These are phyloP conservation scores for Microbotryum silenes-acaulis DNA, from an alignment of 1,284 basidiomycete genomes.

Conservation along the genomic window DNA sequence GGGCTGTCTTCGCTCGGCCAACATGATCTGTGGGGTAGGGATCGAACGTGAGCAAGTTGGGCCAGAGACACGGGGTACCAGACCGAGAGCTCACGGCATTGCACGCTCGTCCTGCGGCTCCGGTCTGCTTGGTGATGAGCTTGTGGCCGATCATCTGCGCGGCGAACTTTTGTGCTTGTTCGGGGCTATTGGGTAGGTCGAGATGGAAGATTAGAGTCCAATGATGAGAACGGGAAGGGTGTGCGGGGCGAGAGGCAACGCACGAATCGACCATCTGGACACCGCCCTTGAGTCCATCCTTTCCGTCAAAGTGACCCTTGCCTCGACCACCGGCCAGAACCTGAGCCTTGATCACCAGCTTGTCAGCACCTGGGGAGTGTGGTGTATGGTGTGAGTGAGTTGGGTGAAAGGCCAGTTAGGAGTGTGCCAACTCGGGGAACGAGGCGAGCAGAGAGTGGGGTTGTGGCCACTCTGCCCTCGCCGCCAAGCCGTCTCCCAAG, in stretches of 20 bases:
- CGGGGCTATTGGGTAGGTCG: slow-evolving; percentile 52
- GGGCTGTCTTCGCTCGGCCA: slow-evolving; percentile 89
- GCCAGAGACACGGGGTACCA: not conserved
- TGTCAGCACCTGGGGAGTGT: slow-evolving; percentile 49
- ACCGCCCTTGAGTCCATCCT: slow-evolving; percentile 87
- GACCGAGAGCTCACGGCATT: slow-evolving; percentile 45
- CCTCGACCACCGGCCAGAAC: slow-evolving; percentile 97
- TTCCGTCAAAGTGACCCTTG: slow-evolving; percentile 84
- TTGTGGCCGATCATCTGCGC: slow-evolving; percentile 89
- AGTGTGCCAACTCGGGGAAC: not conserved
- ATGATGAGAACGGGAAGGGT: too few species aligned
- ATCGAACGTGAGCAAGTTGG: not conserved
- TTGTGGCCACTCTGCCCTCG: not conserved
- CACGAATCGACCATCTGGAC: slow-evolving; percentile 91
- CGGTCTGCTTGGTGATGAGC: slow-evolving; percentile 99
- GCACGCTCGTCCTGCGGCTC: slow-evolving; percentile 82
- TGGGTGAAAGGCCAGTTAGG: too few species aligned
- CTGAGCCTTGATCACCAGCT: slow-evolving; percentile 94
- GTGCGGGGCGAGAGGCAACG: slow-evolving; percentile 34
- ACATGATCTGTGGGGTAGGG: slow-evolving; percentile 67
- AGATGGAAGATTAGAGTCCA: not conserved
- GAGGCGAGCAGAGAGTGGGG: not conserved
- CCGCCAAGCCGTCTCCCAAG: too few species aligned
- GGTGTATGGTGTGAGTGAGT: too few species aligned
- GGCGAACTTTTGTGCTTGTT: slow-evolving; percentile 81